These are phyloP conservation scores for Oryza australiensis DNA, from an alignment of 176 grass and related monocot genomes.

Conservation along the genomic window DNA sequence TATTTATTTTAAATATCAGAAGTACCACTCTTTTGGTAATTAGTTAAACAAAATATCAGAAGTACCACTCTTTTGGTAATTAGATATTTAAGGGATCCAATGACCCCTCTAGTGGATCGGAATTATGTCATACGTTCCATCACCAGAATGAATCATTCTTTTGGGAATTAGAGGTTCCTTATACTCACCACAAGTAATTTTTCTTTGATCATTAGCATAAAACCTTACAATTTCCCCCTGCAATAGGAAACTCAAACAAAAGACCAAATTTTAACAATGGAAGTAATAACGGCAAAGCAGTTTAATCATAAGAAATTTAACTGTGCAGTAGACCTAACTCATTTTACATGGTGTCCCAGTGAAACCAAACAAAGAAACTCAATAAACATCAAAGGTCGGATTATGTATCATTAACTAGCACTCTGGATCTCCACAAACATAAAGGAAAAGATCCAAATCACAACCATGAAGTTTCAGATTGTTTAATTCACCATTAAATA, in stretches of 20 bases:
- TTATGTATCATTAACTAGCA: constrained; percentile 18
- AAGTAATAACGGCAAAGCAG: background rate
- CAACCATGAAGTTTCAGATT: too few species aligned
- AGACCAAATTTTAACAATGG: background rate
- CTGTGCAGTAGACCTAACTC: background rate
- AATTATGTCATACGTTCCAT: background rate
- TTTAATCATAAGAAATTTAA: constrained; percentile 12
- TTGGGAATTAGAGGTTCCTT: background rate
- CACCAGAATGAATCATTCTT: background rate
- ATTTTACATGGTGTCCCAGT: constrained; percentile 11
- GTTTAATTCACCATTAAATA: too few species aligned
- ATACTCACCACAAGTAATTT: constrained; percentile 90
- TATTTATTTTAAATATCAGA: constrained; percentile 1
- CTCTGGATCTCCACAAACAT: background rate
- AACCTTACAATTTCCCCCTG: constrained; percentile 83
- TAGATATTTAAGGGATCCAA: constrained; percentile 25
- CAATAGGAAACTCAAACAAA: constrained; percentile 29
- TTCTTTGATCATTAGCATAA: constrained; percentile 79
- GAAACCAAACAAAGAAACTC: background rate
- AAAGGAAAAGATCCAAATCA: too few species aligned
- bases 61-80: background rate
- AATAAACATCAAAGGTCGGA: background rate
- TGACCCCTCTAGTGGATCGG: background rate
- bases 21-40: background rate
- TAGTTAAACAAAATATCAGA: background rate